Conservation (phyloP, 768 basidiomycete species). For the Suillus tomentosus region DNA sequence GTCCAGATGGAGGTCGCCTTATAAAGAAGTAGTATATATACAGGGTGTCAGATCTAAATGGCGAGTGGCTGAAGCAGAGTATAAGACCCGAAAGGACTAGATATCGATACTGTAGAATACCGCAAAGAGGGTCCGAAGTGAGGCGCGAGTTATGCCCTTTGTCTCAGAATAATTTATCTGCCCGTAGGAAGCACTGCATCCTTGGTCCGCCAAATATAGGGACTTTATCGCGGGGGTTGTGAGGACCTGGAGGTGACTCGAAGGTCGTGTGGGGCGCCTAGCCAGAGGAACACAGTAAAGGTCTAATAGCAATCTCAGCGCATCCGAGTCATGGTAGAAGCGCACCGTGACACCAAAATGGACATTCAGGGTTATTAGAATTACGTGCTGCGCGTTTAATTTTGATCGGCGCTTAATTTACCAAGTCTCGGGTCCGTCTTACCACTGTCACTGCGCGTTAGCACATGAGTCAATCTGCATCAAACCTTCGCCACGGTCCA, state of each 20-base stretch:
- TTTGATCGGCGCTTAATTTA: no score
- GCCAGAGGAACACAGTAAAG: not conserved
- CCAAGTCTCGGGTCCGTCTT: no score
- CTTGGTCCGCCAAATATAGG: not conserved
- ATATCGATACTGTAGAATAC: not conserved
- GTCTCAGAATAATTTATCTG: not conserved
- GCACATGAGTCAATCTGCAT: no score
- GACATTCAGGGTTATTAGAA: no score
- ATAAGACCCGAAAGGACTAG: not conserved
- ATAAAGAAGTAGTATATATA: constrained; percentile 4
- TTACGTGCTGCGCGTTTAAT: no score
- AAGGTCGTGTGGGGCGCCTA: not conserved
- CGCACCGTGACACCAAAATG: no score
- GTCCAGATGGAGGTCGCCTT: not conserved
- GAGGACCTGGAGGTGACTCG: not conserved
- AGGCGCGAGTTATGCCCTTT: not conserved
- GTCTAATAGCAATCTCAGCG: not conserved
- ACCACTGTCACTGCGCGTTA: no score
- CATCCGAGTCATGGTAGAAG: no score
- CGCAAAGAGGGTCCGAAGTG: not conserved
- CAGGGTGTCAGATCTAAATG: not conserved
- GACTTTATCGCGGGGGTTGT: not conserved
- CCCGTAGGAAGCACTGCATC: no score
- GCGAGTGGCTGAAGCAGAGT: not conserved
- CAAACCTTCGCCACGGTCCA: no score